phyloP scores from a whole-genome alignment of 2,329 filamentous ascomycete genomes.

The Fusarium nanum region DNA sequence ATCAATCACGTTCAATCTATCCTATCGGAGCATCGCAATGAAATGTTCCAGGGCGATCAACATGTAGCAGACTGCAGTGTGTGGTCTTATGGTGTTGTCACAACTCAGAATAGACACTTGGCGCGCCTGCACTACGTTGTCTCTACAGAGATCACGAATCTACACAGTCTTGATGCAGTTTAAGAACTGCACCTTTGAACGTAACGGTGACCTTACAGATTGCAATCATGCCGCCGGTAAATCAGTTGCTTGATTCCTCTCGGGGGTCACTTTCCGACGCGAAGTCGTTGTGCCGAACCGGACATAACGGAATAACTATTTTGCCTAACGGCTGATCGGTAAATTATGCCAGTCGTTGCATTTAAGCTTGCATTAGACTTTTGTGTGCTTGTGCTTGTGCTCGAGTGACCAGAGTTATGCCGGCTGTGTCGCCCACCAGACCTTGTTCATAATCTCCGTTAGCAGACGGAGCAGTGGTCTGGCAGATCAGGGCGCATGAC shows the following conservation, averaged over 20 bases:
- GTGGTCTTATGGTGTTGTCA: background rate
- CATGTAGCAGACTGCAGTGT: background rate
- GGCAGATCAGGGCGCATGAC: background rate
- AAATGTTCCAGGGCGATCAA: background rate
- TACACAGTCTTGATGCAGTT: background rate
- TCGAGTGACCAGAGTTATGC: background rate
- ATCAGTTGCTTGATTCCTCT: background rate
- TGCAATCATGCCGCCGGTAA: background rate
- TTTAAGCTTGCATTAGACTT: background rate
- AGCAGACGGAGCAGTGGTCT: background rate
- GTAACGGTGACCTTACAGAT: background rate
- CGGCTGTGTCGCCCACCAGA: background rate
- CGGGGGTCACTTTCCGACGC: background rate
- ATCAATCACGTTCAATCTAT: background rate
- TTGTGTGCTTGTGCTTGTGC: too few relatives aligned
- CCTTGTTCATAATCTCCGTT: background rate
- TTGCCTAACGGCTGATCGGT: background rate
- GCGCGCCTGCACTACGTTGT: background rate
- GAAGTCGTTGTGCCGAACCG: background rate
- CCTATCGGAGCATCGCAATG: background rate
- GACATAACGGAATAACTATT: background rate
- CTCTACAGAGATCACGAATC: background rate
- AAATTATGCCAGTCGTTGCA: background rate
- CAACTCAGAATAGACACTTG: background rate
- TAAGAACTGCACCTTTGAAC: background rate